Base-by-base conservation (phyloP, 169 alveolate genomes). In the Babesia divergens region DNA sequence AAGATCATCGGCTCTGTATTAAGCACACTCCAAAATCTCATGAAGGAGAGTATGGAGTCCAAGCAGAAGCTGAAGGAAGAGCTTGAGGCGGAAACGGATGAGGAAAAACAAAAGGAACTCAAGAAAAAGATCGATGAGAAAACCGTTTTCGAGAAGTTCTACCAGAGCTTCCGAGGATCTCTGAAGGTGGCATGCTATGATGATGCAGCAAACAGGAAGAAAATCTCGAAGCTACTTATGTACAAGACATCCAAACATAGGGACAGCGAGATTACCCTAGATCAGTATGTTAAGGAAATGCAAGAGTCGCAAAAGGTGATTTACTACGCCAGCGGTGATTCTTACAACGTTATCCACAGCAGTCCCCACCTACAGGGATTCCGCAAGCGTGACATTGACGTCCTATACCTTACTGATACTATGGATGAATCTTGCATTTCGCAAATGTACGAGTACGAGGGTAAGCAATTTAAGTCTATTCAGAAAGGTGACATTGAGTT, bases 1-100 rank as follows among this genome's bases (percentile, higher is more conserved):
- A 97, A 97, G 93, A 89, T 98, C 18, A 98, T 96, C 7, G 91
- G 99, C 56, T 97, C 98, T 74, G 95, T 97, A 22, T 86, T 98
- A 58, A 98, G 96, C 55, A 91, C 97, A 86, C 82, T 98, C 69
- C 92, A 93, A 53, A 91, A 92, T 67, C 84, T 96, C 62, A 93
- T 97, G 68, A 93, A 85, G 64, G 96, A 94, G 40, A 91, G 92
- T 43, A 89, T 91, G 29, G 91, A 93, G 65, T 80, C 77, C 37
- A 89, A 91, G 66, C 94, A 94, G 50, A 60, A 65, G 20, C 86
- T 88, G 52, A 65, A 70, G 66, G 91, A 81, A 53, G 91, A 91
- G 64, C 85, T 88, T 32, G 94, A 89, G 38, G 68, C 67, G 46
- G 91, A 79, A 71, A 89, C 89, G 44, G 94, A 91, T 75, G 91